Conservation (phyloP, 2,329 filamentous ascomycete species). For the Pseudocercospora pini-densiflorae region DNA sequence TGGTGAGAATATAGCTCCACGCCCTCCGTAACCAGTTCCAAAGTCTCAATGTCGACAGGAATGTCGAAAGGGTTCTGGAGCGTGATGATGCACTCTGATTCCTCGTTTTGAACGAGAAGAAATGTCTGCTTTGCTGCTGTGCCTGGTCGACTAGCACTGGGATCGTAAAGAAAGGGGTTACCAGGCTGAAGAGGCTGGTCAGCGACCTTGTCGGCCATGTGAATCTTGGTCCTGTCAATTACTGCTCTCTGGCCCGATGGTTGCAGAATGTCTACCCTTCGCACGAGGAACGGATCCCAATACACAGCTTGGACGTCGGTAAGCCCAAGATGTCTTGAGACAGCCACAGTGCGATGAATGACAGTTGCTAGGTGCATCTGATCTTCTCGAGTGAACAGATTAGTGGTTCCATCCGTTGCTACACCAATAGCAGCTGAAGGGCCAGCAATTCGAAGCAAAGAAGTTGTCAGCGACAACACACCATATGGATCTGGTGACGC, state of each 20-base stretch:
- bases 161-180: conserved; percentile 94
- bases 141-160: conserved; percentile 74
- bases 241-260: conserved; percentile 26
- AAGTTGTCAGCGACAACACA: conserved; percentile 84
- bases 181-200: conserved; percentile 32
- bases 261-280: conserved; percentile 71
- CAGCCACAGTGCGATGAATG: conserved; percentile 78
- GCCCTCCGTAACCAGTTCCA: conserved; percentile 75
- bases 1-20: conserved; percentile 70
- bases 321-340: conserved; percentile 77
- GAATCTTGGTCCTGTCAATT: conserved; percentile 29
- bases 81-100: conserved; percentile 76
- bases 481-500: conserved; percentile 90
- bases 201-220: conserved; percentile 17
- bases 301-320: conserved; percentile 77
- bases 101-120: conserved; percentile 78
- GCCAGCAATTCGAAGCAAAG: conserved; percentile 80
- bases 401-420: conserved; percentile 7
- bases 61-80: conserved; percentile 95
- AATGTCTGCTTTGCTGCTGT: conserved; percentile 59
- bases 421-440: conserved; percentile 49
- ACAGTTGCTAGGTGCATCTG: conserved; percentile 84
- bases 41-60: conserved; percentile 83
- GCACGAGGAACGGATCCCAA: conserved; percentile 95
- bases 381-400: conserved; percentile 64